Conservation (phyloP, 2,329 filamentous ascomycete genomes). For the Monilinia aucupariae region DNA sequence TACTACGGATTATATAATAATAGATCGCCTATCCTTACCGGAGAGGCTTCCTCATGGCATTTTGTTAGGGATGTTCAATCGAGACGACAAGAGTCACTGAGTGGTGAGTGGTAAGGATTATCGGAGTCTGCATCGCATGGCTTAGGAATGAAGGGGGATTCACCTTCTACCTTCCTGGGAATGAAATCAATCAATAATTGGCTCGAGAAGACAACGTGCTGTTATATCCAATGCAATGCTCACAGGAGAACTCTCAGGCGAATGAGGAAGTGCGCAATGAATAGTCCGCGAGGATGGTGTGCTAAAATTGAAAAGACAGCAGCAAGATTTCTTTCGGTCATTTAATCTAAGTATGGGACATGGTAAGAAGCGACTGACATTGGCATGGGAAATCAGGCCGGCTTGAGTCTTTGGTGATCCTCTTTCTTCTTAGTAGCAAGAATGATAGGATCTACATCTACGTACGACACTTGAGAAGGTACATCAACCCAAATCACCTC, state of each 20-base stretch:
- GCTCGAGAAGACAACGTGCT: not conserved
- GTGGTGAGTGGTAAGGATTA: constrained; percentile 8
- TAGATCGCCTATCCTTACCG: not conserved
- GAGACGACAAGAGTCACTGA: constrained; percentile 2
- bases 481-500: not conserved
- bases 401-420: not conserved
- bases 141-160: not conserved
- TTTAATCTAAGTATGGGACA: not conserved
- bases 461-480: too few relatives aligned
- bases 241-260: not conserved
- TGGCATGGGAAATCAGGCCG: not conserved
- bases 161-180: not conserved
- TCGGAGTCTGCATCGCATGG: not conserved
- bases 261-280: not conserved
- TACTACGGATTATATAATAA: too few relatives aligned
- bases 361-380: not conserved
- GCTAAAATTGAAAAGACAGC: not conserved
- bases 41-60: constrained; percentile 16
- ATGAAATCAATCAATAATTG: not conserved
- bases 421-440: not conserved
- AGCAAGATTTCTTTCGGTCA: not conserved
- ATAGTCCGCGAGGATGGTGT: not conserved
- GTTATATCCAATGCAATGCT: not conserved
- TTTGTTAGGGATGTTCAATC: constrained; percentile 9
- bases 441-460: not conserved